Base-by-base conservation (phyloP, 164 flowering plant genomes). In the Echeveria elegans region DNA sequence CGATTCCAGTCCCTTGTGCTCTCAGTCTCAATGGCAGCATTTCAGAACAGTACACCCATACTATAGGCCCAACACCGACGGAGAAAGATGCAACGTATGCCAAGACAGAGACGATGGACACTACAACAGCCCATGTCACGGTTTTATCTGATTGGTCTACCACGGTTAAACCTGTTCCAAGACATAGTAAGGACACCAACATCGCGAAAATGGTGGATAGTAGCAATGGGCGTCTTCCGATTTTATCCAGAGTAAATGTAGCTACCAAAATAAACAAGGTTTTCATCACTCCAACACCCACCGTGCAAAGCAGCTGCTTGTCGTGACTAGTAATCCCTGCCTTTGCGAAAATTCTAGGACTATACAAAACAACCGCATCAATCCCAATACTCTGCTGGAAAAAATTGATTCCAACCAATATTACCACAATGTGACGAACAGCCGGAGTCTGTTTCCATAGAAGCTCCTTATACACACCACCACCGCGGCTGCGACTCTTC, bases 1-100 rank as follows among this genome's bases (percentile, higher is more conserved):
- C 93, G 1, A 87, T 67, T 15, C 81, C 82, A 0, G 85, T 71
- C 24, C 86, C 93, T 60, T 84, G 87, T 63, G 93, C 92, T 52
- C 85, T 68, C 15, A 83, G 76, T 58, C 79, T 78, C n/a, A 82
- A 41, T 2, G 89, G 92, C 72, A 80, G 82, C 63, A 87, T 82
- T 69, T 85, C 89, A 8, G 86, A 83, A 61, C 84, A 68, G 38
- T 82, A 14, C 0, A 87, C 89, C 89, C 88, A 85, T 50, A 80
- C 78, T 43, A 85, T 65, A 0, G 93, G 88, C 6, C 90, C 90
- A 6, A 85, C 72, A 30, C 82, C 85, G 8, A 83, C 77, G 3
- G 83, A 79, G 56, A 83, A 83, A 69, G 81, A 83, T 28, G 82
- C 82, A n/a, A 80, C 87, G 4, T 80, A 81, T 16, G 75, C 71